Base-by-base conservation (phyloP, 2,329 filamentous ascomycete genomes). In the Colletotrichum lentis region DNA sequence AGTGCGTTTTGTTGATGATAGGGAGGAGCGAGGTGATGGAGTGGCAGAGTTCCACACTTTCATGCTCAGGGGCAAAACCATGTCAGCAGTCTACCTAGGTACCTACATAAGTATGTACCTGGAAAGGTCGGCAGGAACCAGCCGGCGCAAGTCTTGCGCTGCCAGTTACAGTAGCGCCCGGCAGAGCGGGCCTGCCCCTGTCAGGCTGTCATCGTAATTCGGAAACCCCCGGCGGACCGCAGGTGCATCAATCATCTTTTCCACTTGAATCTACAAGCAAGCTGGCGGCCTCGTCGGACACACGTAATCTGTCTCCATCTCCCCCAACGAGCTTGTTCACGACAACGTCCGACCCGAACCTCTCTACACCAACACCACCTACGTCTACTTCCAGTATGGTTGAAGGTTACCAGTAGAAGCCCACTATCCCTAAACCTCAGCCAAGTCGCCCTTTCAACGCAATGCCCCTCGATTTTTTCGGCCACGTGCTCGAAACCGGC, bases 381-480 rank as follows among this genome's bases (percentile, higher is more conserved):
- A 6, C 27, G 18, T 37, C 50, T 37, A 35, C 31, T 22, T 12
- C 12, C 37, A 46, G 66, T 37, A 68, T 68, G 66, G 43, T 27
- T 37, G 4, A 39, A 18, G 22, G 20, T 41, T 14, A 16, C 43
- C 16, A 18, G 39, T 66, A 55, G 52, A 49, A n/a, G 24, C 27
- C 20, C 0, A 41, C 10, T n/a, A 31, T 5, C 12, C 5, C 18
- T 50, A 16, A 37, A 35, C 31, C n/a, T 46, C 7, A 31, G 8
- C 37, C 50, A 16, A 22, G 41, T 55, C 22, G 14, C 57, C 66
- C 53, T 46, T 39, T 58, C 73, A 22, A 53, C 31, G 78, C 72
- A 47, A 88, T 87, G 85, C 83, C 85, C 49, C 75, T 88, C 69
- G 82, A 84, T 20, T 83, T 87, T 71, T 62, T 87, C 66, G 78